Conservation (phyloP, 805 yeast species). For the Candida sanyiensis region DNA sequence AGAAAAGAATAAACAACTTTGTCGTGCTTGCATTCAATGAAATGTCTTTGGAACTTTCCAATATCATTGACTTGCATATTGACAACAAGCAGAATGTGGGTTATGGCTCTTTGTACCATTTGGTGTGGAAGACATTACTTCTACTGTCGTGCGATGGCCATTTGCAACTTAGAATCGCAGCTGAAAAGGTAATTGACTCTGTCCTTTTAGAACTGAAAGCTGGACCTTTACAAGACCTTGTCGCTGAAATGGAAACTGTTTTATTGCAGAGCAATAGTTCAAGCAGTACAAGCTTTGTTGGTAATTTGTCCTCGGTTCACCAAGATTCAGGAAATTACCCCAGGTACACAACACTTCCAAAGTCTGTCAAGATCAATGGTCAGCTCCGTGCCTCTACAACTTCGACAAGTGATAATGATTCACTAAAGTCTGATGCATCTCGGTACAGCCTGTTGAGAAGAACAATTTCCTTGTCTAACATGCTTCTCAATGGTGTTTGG, state of each 20-base stretch:
- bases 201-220: constrained; percentile 51
- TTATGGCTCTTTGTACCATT: constrained; percentile 78
- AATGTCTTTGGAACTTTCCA: constrained; percentile 63
- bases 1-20: constrained; percentile 66
- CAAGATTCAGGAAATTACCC: constrained; percentile 23
- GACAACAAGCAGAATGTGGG: constrained; percentile 69
- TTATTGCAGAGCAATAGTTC: constrained; percentile 40
- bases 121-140: constrained; percentile 81
- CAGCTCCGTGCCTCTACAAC: not conserved
- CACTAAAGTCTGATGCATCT: constrained; percentile 8
- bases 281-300: constrained; percentile 6
- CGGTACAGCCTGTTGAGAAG: constrained; percentile 20
- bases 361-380: constrained; percentile 31
- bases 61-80: constrained; percentile 38
- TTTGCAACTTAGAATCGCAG: constrained; percentile 65
- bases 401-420: constrained; percentile 8
- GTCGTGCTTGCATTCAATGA: constrained; percentile 83
- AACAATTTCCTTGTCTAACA: constrained; percentile 26
- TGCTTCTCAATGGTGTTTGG: constrained; percentile 27
- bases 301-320: constrained; percentile 19
- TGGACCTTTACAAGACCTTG: constrained; percentile 59
- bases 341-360: constrained; percentile 31
- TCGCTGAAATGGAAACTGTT: constrained; percentile 59
- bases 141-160: constrained; percentile 86
- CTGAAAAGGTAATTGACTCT: constrained; percentile 70